Conservation (phyloP, 2,329 filamentous ascomycete species). For the Aspergillus oerlinghausenensis region DNA sequence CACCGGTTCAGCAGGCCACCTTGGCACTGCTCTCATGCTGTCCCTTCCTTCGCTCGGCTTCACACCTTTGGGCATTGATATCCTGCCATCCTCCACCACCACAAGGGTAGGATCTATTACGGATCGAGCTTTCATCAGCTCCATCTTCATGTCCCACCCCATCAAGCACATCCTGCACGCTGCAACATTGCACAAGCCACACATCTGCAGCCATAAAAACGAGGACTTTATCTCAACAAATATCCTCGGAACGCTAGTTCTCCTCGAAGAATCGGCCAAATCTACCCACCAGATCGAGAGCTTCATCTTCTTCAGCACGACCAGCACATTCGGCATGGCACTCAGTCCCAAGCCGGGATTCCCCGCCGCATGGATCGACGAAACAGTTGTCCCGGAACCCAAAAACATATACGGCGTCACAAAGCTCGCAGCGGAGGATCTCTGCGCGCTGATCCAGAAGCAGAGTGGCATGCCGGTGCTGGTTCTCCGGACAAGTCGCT, state of each 20-base stretch:
- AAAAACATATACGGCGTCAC: conserved; percentile 12
- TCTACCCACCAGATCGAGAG: too few species aligned
- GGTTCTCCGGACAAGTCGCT: not conserved
- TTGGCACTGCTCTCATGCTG: conserved; percentile 11
- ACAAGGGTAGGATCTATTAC: too few species aligned
- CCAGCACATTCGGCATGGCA: conserved; percentile 8
- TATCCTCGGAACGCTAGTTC: conserved; percentile 1
- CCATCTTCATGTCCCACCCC: conserved; percentile 1
- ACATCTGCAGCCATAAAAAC: conserved; percentile 4
- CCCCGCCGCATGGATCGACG: conserved; percentile 10
- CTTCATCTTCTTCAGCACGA: conserved; percentile 9
- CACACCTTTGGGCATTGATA: conserved; percentile 10
- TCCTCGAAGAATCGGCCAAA: too few species aligned
- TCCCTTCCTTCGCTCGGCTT: conserved; percentile 8
- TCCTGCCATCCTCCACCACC: not conserved
- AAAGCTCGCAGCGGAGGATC: conserved; percentile 8
- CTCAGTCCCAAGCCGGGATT: conserved; percentile 9
- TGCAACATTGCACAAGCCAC: conserved; percentile 8
- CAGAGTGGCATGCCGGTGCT: conserved; percentile 6
- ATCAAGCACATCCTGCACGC: conserved; percentile 8
- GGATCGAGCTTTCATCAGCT: too few species aligned
- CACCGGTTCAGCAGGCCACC: conserved; percentile 11
- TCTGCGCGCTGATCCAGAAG: conserved; percentile 6
- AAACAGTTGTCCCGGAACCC: conserved; percentile 5
- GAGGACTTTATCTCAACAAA: conserved; percentile 6